Percentiles rank a stretch among this genome's conserved stretches.
These are phyloP conservation scores for Ramalina peruviana DNA, from an alignment of 495 filamentous ascomycete genomes.

Conservation along the genomic window DNA sequence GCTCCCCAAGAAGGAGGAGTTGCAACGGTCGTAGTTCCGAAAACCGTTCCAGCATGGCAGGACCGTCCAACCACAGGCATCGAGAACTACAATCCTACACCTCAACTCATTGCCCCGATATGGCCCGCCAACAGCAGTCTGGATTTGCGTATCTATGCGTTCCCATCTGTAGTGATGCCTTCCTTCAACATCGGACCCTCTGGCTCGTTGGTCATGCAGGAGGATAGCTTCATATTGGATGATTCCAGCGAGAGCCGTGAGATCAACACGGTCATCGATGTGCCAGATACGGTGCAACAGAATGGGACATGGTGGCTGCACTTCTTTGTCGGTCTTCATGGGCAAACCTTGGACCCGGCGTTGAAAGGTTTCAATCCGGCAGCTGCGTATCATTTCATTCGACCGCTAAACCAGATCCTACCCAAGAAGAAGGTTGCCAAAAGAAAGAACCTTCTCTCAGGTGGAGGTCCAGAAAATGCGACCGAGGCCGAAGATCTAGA, in stretches of 20 bases:
- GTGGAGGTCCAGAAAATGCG: constrained; percentile 27
- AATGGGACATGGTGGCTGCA: constrained; percentile 93
- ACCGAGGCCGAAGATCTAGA: constrained; percentile 26
- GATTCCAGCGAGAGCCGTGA: constrained; percentile 68
- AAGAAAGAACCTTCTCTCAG: constrained; percentile 74
- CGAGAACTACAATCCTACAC: constrained; percentile 54
- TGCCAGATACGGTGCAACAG: constrained; percentile 70
- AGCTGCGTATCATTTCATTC: constrained; percentile 68
- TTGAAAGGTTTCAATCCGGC: constrained; percentile 53
- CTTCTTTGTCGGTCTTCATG: constrained; percentile 71
- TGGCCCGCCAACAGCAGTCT: constrained; percentile 67
- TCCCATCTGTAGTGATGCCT: constrained; percentile 54
- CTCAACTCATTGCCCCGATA: constrained; percentile 69
- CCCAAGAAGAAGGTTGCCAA: constrained; percentile 85
- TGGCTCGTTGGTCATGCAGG: constrained; percentile 52
- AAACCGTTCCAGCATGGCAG: constrained; percentile 48
- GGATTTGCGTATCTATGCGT: constrained; percentile 77
- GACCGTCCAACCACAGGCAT: constrained; percentile 46
- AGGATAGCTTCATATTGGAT: constrained; percentile 69
- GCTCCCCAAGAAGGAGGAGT: constrained; percentile 31
- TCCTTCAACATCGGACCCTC: constrained; percentile 44
- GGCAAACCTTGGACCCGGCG: constrained; percentile 59
- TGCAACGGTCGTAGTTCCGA: constrained; percentile 21
- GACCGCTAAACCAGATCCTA: constrained; percentile 76
- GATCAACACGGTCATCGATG: constrained; percentile 59